Evolutionary conservation across 805 yeast genomes (phyloP).

Genomic region (Starmerella apis): DNA sequence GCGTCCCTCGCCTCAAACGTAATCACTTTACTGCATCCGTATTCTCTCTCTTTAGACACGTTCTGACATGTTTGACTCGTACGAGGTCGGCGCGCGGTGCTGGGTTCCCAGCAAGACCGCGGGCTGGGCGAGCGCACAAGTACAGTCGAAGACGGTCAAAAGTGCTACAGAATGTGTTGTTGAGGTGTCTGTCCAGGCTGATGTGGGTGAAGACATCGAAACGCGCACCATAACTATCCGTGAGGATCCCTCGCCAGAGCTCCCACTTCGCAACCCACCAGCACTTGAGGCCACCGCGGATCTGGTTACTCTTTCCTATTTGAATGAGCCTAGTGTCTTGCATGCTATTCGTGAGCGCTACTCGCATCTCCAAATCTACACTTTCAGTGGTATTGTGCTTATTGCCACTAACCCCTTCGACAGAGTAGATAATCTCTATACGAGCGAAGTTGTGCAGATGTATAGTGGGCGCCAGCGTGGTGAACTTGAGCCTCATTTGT

Average conservation of each 20-base stretch:
- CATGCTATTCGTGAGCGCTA: conserved; percentile 88
- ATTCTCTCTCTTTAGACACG: conserved; percentile 5
- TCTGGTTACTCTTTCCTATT: conserved; percentile 77
- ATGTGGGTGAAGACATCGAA: conserved; percentile 4
- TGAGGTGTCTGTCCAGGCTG: conserved; percentile 41
- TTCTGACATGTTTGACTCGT: conserved; percentile 23
- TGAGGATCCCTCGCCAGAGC: conserved; percentile 47
- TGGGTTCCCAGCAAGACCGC: conserved; percentile 66
- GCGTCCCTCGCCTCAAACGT: conserved; percentile 4
- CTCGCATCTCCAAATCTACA: conserved; percentile 80
- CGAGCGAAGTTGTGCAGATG: conserved; percentile 87
- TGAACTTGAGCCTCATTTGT: conserved; percentile 91
- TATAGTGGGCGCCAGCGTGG: conserved; percentile 89
- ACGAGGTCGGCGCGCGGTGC: conserved; percentile 37
- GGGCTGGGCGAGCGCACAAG: conserved; percentile 64
- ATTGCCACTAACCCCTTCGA: conserved; percentile 96
- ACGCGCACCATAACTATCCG: conserved; percentile 28
- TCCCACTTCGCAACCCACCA: conserved; percentile 77
- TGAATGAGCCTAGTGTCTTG: conserved; percentile 92
- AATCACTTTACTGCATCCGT: neutral
- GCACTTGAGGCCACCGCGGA: conserved; percentile 89
- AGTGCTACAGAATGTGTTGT: conserved; percentile 40
- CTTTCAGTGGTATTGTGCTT: conserved; percentile 92
- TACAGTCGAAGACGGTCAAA: conserved; percentile 38
- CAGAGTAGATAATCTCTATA: conserved; percentile 77